Conservation (phyloP, 164 flowering plant species). For the Cinnamomum micranthum region DNA sequence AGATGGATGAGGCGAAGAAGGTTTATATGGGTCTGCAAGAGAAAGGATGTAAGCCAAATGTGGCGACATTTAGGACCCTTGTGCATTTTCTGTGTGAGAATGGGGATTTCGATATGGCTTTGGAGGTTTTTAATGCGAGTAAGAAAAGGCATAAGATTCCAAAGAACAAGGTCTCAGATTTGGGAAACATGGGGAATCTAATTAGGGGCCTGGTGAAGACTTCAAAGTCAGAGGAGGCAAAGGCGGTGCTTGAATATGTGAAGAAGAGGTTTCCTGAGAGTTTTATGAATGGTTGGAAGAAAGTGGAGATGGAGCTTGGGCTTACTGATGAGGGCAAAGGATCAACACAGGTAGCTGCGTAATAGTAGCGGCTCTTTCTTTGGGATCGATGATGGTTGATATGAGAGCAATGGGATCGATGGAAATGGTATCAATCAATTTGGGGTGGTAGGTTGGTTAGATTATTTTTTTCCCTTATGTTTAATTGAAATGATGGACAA, state of each 20-base stretch:
- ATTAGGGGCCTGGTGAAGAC: constrained; percentile 61
- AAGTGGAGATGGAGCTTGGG: constrained; percentile 56
- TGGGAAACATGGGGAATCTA: constrained; percentile 45
- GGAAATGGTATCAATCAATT: neutral
- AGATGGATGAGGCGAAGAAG: constrained; percentile 65
- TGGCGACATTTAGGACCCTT: constrained; percentile 64
- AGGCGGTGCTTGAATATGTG: constrained; percentile 41
- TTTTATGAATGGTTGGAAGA: constrained; percentile 57
- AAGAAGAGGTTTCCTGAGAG: constrained; percentile 62
- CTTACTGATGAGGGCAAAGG: constrained; percentile 15
- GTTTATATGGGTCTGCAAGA: constrained; percentile 47
- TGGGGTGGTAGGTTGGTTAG: neutral
- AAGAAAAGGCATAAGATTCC: constrained; percentile 11
- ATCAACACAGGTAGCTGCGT: neutral
- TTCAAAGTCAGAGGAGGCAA: constrained; percentile 45
- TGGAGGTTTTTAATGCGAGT: constrained; percentile 62
- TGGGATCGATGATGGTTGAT: neutral
- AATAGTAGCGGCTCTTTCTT: neutral
- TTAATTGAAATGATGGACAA: neutral
- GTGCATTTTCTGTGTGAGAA: constrained; percentile 40
- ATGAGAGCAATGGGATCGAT: neutral
- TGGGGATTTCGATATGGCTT: constrained; percentile 42
- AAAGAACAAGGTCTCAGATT: constrained; percentile 57
- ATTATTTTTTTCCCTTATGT: neutral
- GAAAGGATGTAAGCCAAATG: constrained; percentile 56